Conservation (phyloP, 805 yeast species). For the Clavispora asparagi region DNA sequence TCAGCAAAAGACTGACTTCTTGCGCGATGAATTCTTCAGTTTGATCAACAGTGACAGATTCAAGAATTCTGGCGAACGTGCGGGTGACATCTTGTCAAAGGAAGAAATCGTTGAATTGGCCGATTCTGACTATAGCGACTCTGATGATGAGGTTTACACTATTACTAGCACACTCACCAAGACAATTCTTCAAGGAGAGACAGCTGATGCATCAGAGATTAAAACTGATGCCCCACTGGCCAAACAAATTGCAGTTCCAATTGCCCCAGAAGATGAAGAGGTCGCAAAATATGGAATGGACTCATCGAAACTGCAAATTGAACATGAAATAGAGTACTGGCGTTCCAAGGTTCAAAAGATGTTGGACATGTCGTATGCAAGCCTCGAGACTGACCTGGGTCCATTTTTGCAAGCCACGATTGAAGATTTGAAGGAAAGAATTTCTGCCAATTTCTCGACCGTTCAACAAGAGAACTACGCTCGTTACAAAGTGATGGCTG, state of each 20-base stretch:
- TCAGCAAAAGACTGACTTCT: constrained; percentile 12
- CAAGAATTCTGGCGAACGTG: not conserved
- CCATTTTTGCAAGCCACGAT: constrained; percentile 21
- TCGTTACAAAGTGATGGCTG: constrained; percentile 26
- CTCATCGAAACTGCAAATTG: constrained; percentile 16
- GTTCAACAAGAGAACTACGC: constrained; percentile 25
- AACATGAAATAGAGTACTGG: constrained; percentile 30
- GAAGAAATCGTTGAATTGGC: constrained; percentile 4
- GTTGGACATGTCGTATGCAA: constrained; percentile 27
- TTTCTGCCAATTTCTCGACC: constrained; percentile 22
- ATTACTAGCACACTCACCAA: not conserved
- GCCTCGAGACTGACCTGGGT: constrained; percentile 27
- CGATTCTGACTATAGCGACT: constrained; percentile 3
- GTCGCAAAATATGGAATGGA: not conserved
- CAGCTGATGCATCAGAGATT: not conserved
- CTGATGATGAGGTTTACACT: constrained; percentile 1
- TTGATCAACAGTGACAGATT: constrained; percentile 3
- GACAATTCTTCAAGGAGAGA: not conserved
- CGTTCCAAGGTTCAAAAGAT: constrained; percentile 29
- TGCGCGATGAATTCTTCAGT: constrained; percentile 7
- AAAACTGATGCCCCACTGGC: not conserved
- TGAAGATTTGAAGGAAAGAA: constrained; percentile 19
- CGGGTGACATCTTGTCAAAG: constrained; percentile 1
- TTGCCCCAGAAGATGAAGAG: not conserved
- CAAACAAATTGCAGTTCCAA: not conserved